phyloP scores from a whole-genome alignment of 139 green algal genomes.

The Gonium pectorale region DNA sequence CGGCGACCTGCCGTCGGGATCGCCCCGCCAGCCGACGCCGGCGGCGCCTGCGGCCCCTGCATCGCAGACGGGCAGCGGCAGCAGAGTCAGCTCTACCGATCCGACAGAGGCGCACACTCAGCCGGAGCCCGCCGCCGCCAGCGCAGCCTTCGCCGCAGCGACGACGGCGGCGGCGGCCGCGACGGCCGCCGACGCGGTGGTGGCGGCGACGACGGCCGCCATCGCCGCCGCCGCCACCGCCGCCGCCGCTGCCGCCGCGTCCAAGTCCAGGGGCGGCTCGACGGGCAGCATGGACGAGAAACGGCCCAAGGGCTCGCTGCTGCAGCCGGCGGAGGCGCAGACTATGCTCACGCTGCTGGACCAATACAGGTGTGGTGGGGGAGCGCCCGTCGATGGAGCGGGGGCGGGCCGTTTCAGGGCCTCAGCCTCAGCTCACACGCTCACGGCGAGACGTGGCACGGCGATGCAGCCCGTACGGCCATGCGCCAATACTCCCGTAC shows the following conservation, averaged over 20 bases:
- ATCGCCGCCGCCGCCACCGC: background rate
- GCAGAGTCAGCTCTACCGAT: no score
- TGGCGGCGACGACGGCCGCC: background rate
- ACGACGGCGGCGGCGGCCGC: background rate
- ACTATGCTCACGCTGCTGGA: conserved; percentile 26
- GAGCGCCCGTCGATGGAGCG: no score
- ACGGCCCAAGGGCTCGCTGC: conserved; percentile 9
- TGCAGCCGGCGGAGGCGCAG: conserved; percentile 9
- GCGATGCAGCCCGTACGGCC: no score
- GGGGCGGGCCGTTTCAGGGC: no score
- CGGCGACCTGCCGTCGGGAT: background rate
- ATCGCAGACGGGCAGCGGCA: no score
- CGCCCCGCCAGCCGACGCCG: background rate
- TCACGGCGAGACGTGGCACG: no score
- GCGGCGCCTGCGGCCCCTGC: no score
- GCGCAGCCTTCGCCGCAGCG: background rate
- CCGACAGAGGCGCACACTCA: no score
- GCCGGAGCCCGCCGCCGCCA: no score
- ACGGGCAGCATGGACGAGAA: conserved; percentile 3
- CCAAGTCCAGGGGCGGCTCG: background rate
- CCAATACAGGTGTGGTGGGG: conserved; percentile 27
- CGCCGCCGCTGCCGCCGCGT: background rate
- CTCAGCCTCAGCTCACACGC: no score
- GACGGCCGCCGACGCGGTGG: background rate
- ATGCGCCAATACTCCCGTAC: no score